phyloP scores from a whole-genome alignment of 2,329 filamentous ascomycete species.

The Shiraia sp. region DNA sequence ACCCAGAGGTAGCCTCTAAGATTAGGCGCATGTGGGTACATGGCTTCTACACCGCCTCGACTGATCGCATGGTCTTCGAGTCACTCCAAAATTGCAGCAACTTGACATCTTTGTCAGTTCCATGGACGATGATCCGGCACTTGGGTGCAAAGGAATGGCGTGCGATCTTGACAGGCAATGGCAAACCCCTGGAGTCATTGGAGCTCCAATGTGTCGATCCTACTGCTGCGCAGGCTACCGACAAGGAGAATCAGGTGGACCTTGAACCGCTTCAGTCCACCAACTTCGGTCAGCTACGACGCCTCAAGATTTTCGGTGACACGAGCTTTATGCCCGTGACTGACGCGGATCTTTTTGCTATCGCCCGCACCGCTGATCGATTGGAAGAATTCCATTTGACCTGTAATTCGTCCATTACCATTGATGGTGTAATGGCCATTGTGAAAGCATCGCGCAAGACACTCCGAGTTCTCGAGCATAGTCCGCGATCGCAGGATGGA shows the following conservation, averaged over 20 bases:
- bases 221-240: constrained; percentile 49
- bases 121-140: constrained; percentile 58
- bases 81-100: constrained; percentile 53
- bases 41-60: constrained; percentile 57
- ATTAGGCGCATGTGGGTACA: constrained; percentile 60
- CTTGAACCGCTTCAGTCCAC: constrained; percentile 52
- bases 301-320: constrained; percentile 60
- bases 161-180: constrained; percentile 50
- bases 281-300: constrained; percentile 54
- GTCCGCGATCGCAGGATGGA: constrained; percentile 56
- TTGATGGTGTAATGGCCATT: constrained; percentile 57
- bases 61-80: constrained; percentile 54
- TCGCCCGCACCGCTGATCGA: constrained; percentile 55
- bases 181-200: constrained; percentile 53
- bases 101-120: constrained; percentile 54
- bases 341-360: constrained; percentile 54
- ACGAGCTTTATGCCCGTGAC: constrained; percentile 57
- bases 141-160: constrained; percentile 54
- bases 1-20: constrained; percentile 52
- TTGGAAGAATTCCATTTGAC: constrained; percentile 59
- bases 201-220: constrained; percentile 57
- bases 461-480: constrained; percentile 57
- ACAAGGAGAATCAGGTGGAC: constrained; percentile 48
- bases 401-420: constrained; percentile 57
- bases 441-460: constrained; percentile 54